Base-by-base conservation (phyloP, 2,329 filamentous ascomycete species). In the Paracorniculantispora psalliotae region DNA sequence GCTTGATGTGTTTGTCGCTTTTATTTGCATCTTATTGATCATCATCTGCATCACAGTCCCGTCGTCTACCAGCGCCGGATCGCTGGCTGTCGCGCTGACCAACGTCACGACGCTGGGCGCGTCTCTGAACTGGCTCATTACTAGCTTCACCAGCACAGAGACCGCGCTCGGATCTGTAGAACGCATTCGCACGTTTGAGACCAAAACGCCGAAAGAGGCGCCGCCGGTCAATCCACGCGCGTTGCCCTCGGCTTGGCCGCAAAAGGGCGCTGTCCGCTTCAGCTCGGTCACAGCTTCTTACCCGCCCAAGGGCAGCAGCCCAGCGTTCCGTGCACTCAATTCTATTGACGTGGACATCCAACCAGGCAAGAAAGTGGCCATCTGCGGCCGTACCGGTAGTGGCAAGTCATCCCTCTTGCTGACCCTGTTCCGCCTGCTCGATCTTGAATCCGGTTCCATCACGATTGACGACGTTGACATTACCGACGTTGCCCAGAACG, bases 351-450 rank as follows among this genome's bases (percentile, higher is more conserved):
- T 77, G 0, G 59, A 63, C 0, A 69, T 78, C 13, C 21, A 61
- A 0, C 55, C 71, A 0, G 73, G 75, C 1, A 69, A 73, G 35
- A 73, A 73, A 30, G 65, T 77, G 4, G 75, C 72, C 8, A 69
- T 77, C 5, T 76, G 73, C 37, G 83, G 83, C 0, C 71, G 76
- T 2, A 75, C 71, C 3, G 75, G 75, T 10, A 72, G 70, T 23
- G 70, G 68, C 3, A 72, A 71, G 60, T 71, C 68, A 4, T 70
- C 68, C 0, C 69, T 81, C 1, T 64, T 80, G 0, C 66, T 75
- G 3, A 71, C 75, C 0, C 67, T 83, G 0, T 72, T 82, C 23
- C 73, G 79, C 5, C 73, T 83, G 60, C 63, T 82, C 1, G 76
- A 81, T 10, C 66, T 74, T 5, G 72, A 71, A 1, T 57, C 68